A percentile compares a stretch with the other conserved stretches of the same genome.
These are phyloP conservation scores for Agrostemma githago DNA, from an alignment of 148 eudicot genomes.

Conservation along the genomic window DNA sequence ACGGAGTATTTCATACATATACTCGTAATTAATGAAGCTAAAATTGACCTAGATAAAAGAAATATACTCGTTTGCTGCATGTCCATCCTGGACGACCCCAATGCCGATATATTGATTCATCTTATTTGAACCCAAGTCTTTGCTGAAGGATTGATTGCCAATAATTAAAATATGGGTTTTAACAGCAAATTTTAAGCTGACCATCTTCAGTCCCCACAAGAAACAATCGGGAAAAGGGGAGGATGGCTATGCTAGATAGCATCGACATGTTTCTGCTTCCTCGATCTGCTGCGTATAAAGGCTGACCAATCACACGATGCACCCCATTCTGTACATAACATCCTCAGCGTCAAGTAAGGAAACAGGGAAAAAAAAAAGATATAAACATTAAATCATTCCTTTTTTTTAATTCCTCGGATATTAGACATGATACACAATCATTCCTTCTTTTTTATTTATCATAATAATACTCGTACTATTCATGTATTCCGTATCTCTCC, in stretches of 20 bases:
- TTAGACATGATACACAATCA: too few relatives aligned
- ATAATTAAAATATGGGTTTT: constrained; percentile 13
- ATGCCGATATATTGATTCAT: background rate
- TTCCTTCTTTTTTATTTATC: too few relatives aligned
- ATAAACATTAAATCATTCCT: background rate
- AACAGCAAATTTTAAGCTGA: constrained; percentile 78
- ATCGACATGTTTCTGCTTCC: constrained; percentile 76
- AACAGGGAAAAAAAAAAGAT: background rate
- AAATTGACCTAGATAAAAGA: too few relatives aligned
- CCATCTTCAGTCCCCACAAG: constrained; percentile 96
- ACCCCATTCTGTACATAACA: constrained; percentile 56
- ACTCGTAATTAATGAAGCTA: too few relatives aligned
- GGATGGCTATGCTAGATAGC: constrained; percentile 66
- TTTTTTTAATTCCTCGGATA: too few relatives aligned
- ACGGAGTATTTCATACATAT: too few relatives aligned
- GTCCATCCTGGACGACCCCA: background rate
- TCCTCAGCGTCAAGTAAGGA: background rate
- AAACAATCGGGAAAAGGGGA: constrained; percentile 82
- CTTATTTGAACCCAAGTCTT: background rate
- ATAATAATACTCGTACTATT: too few relatives aligned
- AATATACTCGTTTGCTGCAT: too few relatives aligned
- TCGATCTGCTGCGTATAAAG: constrained; percentile 60
- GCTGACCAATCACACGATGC: constrained; percentile 53
- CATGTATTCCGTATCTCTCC: too few relatives aligned
- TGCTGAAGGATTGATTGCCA: background rate